A percentile compares a stretch with the other conserved stretches of the same genome.
These are phyloP conservation scores for Plantago major DNA, from an alignment of 257 asterid genomes.

Conservation along the genomic window DNA sequence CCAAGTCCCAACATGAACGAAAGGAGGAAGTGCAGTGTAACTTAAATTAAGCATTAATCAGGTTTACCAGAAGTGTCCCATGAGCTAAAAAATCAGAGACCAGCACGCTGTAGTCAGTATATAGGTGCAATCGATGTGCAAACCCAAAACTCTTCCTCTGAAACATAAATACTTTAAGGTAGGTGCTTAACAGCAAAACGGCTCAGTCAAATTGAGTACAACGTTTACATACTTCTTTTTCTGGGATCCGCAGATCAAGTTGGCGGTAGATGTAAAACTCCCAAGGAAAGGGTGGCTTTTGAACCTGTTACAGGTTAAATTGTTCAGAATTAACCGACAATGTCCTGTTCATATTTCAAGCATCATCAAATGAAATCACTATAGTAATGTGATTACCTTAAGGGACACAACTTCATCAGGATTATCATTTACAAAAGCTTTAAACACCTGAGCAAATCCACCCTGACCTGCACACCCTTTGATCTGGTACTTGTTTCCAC, in stretches of 20 bases:
- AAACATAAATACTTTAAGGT: slow-evolving; percentile 16
- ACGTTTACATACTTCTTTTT: slow-evolving; percentile 51
- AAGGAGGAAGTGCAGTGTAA: slow-evolving; percentile 16
- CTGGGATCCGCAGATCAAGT: slow-evolving; percentile 75
- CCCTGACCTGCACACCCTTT: slow-evolving; percentile 99
- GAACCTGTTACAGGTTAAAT: slow-evolving; percentile 48
- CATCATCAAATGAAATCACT: slow-evolving; percentile 10
- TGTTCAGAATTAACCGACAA: slow-evolving; percentile 15
- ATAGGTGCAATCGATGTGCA: slow-evolving; percentile 90
- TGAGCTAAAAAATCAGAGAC: slow-evolving; percentile 71
- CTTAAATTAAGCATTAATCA: slow-evolving; percentile 15
- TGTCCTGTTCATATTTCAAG: slow-evolving; percentile 16
- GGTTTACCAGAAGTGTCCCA: slow-evolving; percentile 93
- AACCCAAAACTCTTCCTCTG: slow-evolving; percentile 83
- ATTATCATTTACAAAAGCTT: slow-evolving; percentile 65
- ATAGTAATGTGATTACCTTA: slow-evolving; percentile 46
- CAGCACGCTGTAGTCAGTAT: slow-evolving; percentile 84
- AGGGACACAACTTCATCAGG: slow-evolving; percentile 84
- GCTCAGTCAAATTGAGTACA: slow-evolving; percentile 7
- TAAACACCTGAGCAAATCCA: slow-evolving; percentile 96
- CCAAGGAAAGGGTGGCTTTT: slow-evolving; percentile 99
- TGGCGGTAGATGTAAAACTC: slow-evolving; percentile 95
- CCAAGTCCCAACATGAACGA: slow-evolving; percentile 19
- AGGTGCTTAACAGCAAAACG: slow-evolving; percentile 14
- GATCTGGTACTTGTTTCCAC: slow-evolving; percentile 85